These are phyloP conservation scores for Chara braunii DNA, from an alignment of 139 green algal genomes.

Conservation along the genomic window DNA sequence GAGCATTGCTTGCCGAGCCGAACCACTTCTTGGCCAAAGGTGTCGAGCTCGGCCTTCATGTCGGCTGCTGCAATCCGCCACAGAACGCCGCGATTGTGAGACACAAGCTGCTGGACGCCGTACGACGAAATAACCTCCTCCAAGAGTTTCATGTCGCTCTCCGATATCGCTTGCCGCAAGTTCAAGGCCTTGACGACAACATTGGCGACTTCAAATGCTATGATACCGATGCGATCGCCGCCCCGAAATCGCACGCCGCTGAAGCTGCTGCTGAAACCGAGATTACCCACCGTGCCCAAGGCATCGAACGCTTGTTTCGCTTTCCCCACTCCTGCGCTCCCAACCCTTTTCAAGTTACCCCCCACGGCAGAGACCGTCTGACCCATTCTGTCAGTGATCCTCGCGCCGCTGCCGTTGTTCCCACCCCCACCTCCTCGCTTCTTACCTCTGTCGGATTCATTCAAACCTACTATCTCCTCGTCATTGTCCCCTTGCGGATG, in stretches of 20 bases:
- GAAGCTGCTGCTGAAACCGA: too few species aligned
- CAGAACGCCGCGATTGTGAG: constrained; percentile 8
- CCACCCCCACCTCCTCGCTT: too few species aligned
- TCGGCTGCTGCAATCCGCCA: constrained; percentile 34
- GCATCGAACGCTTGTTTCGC: too few species aligned
- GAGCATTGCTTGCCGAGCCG: constrained; percentile 14
- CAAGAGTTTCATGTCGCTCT: constrained; percentile 14
- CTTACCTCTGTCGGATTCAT: too few species aligned
- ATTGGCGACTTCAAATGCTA: constrained; percentile 36
- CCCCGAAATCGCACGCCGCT: neutral
- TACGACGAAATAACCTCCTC: constrained; percentile 13
- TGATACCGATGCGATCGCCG: constrained; percentile 14
- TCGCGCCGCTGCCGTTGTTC: too few species aligned
- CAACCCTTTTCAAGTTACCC: too few species aligned
- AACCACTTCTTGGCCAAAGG: constrained; percentile 21
- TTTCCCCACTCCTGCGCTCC: too few species aligned
- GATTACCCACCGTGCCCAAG: too few species aligned
- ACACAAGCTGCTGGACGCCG: constrained; percentile 19
- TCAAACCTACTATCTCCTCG: too few species aligned
- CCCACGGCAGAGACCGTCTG: too few species aligned
- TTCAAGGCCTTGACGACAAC: constrained; percentile 29
- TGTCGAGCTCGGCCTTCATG: constrained; percentile 18
- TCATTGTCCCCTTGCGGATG: too few species aligned
- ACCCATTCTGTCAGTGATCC: too few species aligned
- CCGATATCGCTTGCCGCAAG: constrained; percentile 20